These are phyloP conservation scores for Aspergillus nomiae DNA, from an alignment of 2,329 filamentous ascomycete genomes.

Conservation along the genomic window DNA sequence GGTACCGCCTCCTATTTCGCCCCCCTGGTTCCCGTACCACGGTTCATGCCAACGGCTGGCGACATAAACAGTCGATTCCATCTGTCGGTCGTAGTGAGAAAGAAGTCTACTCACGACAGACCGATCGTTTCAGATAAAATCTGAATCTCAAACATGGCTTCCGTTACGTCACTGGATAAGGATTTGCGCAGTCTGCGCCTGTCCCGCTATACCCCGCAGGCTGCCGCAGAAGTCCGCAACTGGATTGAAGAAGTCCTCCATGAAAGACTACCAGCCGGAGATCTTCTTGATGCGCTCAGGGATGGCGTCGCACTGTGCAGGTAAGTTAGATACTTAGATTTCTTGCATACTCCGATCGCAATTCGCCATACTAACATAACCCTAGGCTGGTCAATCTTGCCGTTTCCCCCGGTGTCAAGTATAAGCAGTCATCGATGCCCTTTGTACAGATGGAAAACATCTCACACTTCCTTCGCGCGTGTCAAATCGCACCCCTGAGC, in stretches of 20 bases:
- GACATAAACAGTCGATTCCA: background rate
- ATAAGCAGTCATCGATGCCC: conserved; percentile 90
- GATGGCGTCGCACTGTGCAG: conserved; percentile 93
- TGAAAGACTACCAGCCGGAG: conserved; percentile 69
- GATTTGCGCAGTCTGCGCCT: conserved; percentile 92
- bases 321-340: conserved; percentile 52
- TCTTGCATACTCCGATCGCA: background rate
- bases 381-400: conserved; percentile 77
- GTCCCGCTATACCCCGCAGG: conserved; percentile 87
- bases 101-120: background rate
- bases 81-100: background rate
- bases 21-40: conserved; percentile 14
- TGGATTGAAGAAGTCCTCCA: conserved; percentile 87
- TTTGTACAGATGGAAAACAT: conserved; percentile 99
- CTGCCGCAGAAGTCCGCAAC: conserved; percentile 76
- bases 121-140: conserved; percentile 8
- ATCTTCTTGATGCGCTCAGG: conserved; percentile 83
- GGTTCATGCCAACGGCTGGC: conserved; percentile 9
- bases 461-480: conserved; percentile 88
- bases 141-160: conserved; percentile 67
- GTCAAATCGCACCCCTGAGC: conserved; percentile 80
- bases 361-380: conserved; percentile 18
- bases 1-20: background rate
- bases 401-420: conserved; percentile 78
- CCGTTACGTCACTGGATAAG: conserved; percentile 88